Evolutionary conservation across 2,329 filamentous ascomycete genomes (phyloP), one percentile per base, ranked within the genome.

Genomic region (Ascochyta viciae-villosae): DNA sequence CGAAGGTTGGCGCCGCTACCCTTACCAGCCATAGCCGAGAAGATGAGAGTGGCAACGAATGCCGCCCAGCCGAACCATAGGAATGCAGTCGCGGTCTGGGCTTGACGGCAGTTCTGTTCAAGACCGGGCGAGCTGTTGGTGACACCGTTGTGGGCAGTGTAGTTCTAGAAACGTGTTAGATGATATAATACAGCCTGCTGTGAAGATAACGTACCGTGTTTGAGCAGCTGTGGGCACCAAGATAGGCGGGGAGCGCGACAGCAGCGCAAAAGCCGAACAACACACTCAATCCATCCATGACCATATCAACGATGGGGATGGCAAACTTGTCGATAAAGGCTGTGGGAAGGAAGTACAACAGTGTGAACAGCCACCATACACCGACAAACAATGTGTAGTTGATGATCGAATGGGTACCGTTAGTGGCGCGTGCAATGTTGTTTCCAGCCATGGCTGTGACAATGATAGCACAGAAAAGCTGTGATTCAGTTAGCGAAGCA

Each of bases 1-100:
- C 85, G 81, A 41, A 76, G 67, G 63, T 77, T 78, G 57, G 71
- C 71, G n/a, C 64, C 66, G 51, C 65, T 71, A 34, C 83, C 80
- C 64, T 82, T 80, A 54, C 82, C 81, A 57, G 79, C 77, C 66
- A 86, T 73, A 51, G 82, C 77, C 60, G 90, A 81, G 69, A 85
- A 78, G 40, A 87, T 72, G 37, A 82, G 82, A 3, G 79, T 77
- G 16, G 72, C 86, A 26, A 80, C 77, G 68, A 88, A 89, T 24
- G 83, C 80, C 35, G 79, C 82, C 73, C 88, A 91, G 44, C 91
- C 83, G 78, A 93, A 92, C 89, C 89, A 94, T 77, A 91, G 82
- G 78, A 94, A 94, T 34, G 85, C 89, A 31, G 85, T 86, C 60
- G 85, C 84, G 34, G 90, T 90, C 78, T 93, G 90, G 15, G 91